Percentiles rank a stretch among this genome's conserved stretches.
phyloP scores from a whole-genome alignment of 192 early-diverging fungal genomes.

The Glomus cerebriforme region DNA sequence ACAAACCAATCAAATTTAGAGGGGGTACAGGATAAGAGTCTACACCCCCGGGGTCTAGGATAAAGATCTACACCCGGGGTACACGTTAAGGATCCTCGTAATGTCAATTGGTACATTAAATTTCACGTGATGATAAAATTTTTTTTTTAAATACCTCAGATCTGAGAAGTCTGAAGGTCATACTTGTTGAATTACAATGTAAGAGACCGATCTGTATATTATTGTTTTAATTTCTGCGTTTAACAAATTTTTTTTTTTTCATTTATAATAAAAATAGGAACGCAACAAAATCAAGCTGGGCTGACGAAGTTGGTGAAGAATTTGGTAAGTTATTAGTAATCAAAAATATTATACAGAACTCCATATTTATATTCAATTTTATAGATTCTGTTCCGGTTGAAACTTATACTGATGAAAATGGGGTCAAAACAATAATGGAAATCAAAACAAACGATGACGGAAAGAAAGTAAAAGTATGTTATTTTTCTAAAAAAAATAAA shows the following conservation, averaged over 20 bases:
- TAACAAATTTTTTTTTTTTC: not conserved
- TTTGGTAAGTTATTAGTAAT: constrained; percentile 38
- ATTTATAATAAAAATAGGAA: constrained; percentile 23
- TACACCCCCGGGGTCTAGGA: too few relatives aligned
- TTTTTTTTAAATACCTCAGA: too few relatives aligned
- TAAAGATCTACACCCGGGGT: too few relatives aligned
- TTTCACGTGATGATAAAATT: too few relatives aligned
- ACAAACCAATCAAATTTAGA: too few relatives aligned
- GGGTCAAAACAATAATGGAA: constrained; percentile 81
- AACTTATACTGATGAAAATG: constrained; percentile 70
- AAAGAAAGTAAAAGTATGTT: constrained; percentile 81
- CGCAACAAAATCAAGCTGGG: constrained; percentile 63
- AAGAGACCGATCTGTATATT: not conserved
- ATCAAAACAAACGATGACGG: constrained; percentile 87
- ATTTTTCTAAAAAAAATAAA: constrained; percentile 5
- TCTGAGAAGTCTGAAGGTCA: too few relatives aligned
- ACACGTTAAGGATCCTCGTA: too few relatives aligned
- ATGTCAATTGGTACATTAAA: too few relatives aligned
- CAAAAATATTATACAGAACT: not conserved
- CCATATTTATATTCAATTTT: not conserved
- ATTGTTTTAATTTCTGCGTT: not conserved
- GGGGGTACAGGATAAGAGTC: too few relatives aligned
- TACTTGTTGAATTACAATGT: not conserved
- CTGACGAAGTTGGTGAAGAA: constrained; percentile 74
- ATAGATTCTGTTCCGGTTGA: constrained; percentile 37